Evolutionary conservation across 495 filamentous ascomycete genomes (phyloP), one percentile per base, ranked within the genome.

Genomic region (Aspergillus wentii): DNA sequence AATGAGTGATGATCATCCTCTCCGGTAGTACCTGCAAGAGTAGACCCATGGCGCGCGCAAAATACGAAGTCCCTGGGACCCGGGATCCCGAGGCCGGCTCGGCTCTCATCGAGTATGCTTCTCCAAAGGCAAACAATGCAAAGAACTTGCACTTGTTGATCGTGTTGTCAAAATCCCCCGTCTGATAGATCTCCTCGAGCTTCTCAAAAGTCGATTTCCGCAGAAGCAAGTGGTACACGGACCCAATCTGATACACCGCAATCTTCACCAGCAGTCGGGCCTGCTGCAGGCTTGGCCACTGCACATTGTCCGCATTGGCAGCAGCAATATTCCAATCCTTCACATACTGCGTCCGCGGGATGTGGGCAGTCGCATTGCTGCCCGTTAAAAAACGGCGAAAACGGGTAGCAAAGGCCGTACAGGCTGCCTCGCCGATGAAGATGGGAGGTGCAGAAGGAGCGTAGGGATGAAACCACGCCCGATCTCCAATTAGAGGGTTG

Each of bases 341-440:
- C 38, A 65, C 61, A 41, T 62, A 70, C 30, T 67, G 62, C 17
- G 64, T 66, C 18, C 66, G 59, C 2, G 62, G 33, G 28, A 71
- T 64, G 41, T 69, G 68, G 4, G 59, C 46, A 16, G 55, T 51
- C 10, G 60, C 51, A 46, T 56, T 63, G 32, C 56, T 59, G 0
- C 61, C 62, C 10, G 64, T 65, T 16, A 71, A 38, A 26, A 64
- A 68, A 22, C 62, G 59, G 6, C 66, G 64, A 42, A 69, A 64
- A 10, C 64, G 61, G 2, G 68, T 71, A 5, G 68, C 66, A 48
- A 71, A 69, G 13, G 66, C 68, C 8, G 68, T 67, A 28, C 66
- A 68, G 17, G 66, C 66, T 17, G 64, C 68, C 49, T 71, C 66
- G 21, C 66, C 61, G 30, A 69, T 57, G 30, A 66, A 68, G 22